phyloP scores from a whole-genome alignment of 805 yeast genomes.

The Candida fluviatilis region DNA sequence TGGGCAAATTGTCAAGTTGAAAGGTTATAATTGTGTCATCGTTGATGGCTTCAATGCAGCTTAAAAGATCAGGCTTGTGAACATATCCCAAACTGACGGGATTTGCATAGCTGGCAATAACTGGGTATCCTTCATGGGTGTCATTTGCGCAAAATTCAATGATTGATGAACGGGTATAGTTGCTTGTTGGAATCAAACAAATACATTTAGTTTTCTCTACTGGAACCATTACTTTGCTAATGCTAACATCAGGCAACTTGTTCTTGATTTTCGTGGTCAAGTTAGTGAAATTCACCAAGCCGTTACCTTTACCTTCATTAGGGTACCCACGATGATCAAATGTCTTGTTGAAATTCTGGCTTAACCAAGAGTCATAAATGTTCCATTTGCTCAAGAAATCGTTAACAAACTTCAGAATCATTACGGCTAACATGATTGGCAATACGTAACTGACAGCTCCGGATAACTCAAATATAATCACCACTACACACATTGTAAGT shows the following conservation, averaged over 20 bases:
- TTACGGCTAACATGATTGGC: constrained; percentile 82
- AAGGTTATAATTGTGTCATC: constrained; percentile 13
- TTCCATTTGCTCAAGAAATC: constrained; percentile 58
- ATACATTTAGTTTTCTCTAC: constrained; percentile 23
- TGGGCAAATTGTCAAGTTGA: constrained; percentile 16
- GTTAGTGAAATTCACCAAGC: constrained; percentile 29
- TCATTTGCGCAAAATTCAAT: constrained; percentile 24
- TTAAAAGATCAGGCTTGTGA: constrained; percentile 22
- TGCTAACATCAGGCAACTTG: constrained; percentile 30
- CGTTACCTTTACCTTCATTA: constrained; percentile 37
- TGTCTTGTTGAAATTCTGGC: constrained; percentile 23
- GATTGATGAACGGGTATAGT: constrained; percentile 20
- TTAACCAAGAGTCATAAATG: constrained; percentile 54
- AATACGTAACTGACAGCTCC: constrained; percentile 82
- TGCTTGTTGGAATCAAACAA: constrained; percentile 18
- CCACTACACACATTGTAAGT: constrained; percentile 76
- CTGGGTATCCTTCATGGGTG: constrained; percentile 40
- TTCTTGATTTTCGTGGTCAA: constrained; percentile 23
- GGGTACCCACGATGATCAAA: constrained; percentile 2
- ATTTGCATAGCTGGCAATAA: constrained; percentile 19
- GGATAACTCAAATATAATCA: constrained; percentile 75
- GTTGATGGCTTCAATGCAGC: constrained; percentile 5
- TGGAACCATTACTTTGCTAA: constrained; percentile 29
- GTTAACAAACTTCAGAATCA: constrained; percentile 68
- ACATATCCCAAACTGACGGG: constrained; percentile 34